Percentiles rank a stretch among this genome's conserved stretches.
Conservation (phyloP, 2,329 filamentous ascomycete genomes). For the Alternaria hordeiaustralica region DNA sequence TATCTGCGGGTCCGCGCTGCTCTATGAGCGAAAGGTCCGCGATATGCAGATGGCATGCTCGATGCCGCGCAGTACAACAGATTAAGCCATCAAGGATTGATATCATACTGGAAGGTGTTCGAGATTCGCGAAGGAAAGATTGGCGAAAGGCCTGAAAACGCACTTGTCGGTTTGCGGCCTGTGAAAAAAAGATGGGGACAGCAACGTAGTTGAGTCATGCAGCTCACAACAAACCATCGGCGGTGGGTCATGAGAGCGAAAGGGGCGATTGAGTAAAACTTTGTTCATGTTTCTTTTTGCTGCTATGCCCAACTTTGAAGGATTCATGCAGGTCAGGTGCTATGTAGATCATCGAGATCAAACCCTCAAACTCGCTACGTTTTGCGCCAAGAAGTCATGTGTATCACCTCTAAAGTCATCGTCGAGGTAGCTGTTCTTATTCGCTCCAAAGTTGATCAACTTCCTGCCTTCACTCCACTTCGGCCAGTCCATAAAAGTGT, state of each 20-base stretch:
- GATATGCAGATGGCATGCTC: background rate
- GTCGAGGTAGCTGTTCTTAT: conserved; percentile 46
- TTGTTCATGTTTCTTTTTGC: background rate
- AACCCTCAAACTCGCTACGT: conserved; percentile 25
- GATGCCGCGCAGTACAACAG: background rate
- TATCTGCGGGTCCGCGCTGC: background rate
- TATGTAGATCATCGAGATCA: conserved; percentile 1
- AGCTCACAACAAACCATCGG: conserved; percentile 14
- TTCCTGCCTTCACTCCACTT: conserved; percentile 59
- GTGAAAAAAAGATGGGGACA: conserved; percentile 5
- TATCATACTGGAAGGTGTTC: background rate
- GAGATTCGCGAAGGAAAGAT: background rate
- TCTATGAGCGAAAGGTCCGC: background rate
- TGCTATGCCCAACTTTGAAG: background rate
- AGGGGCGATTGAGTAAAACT: background rate
- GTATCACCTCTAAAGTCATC: conserved; percentile 59
- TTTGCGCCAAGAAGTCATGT: conserved; percentile 51
- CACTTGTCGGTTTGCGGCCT: background rate
- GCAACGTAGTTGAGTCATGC: conserved; percentile 18
- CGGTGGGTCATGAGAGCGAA: conserved; percentile 13
- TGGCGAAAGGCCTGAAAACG: background rate
- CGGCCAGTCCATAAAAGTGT: conserved; percentile 58
- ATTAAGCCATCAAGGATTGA: background rate
- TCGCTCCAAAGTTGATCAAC: conserved; percentile 58
- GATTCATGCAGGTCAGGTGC: background rate